Base-by-base conservation (phyloP, 208 protist genomes). In the Strigomonas oncopelti region DNA sequence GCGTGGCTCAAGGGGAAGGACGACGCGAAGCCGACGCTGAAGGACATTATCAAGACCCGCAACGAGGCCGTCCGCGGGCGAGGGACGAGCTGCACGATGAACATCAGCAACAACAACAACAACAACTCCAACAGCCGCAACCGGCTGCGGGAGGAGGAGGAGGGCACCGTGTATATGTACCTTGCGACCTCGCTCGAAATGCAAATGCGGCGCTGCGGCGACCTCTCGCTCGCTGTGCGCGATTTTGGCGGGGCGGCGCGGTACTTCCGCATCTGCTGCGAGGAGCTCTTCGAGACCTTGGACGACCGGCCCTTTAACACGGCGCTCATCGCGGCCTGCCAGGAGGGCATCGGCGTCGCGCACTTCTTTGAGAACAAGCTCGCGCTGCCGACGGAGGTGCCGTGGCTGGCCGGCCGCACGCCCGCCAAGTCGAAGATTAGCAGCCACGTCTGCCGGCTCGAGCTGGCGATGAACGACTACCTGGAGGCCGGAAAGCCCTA, bases 1-100 rank as follows among this genome's bases (percentile, higher is more conserved):
- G 81, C 86, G 57, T 95, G 89, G 89, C 84, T 95, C 59, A 81
- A 84, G 32, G 71, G 75, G 29, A 88, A 89, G 71, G 85, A 91
- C 24, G 83, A 91, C 38, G 67, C 61, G 13, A 87, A 87, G 57
- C 71, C 84, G 11, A 73, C 72, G 46, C 52, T 52, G 59, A 75
- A 46, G 71, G 60, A 65, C 29, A 65, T 65, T n/a, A 55, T 65
- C 51, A 22, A 48, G 9, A 28, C 51, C 14, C 42, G 51, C 38
- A 28, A 54, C 29, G 34, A 42, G 34, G 29, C n/a, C 24, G 5
- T 48, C 48, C 24, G 51, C 64, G 22, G 60, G 11, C 28, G n/a
- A 53, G 27, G 32, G 42, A 32, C 20, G 59, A 25, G 25, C 0
- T 29, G 1, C 65, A 57, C 58, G n/a, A 64, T 67, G 9, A 68